phyloP scores from a whole-genome alignment of 371 early-diverging fungal species.

The Parasitella parasitica region DNA sequence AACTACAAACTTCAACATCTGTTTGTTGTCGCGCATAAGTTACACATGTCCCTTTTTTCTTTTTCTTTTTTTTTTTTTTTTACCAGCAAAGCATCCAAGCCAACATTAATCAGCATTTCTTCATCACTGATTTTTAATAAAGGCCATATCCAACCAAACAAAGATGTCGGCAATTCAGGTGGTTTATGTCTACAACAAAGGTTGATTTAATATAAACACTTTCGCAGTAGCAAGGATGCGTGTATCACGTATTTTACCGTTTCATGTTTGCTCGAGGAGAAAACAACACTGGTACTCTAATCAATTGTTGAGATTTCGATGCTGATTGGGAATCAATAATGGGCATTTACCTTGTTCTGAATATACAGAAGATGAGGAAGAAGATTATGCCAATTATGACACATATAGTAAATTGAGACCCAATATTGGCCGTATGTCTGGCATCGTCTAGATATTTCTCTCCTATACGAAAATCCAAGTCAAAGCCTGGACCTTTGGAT shows the following conservation, averaged over 20 bases:
- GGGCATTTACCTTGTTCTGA: conserved; percentile 51
- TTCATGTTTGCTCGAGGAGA: conserved; percentile 59
- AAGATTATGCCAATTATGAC: conserved; percentile 36
- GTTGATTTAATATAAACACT: neutral
- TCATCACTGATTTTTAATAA: conserved; percentile 49
- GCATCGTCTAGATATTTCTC: neutral
- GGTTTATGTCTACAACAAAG: conserved; percentile 49
- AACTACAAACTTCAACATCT: conserved; percentile 45
- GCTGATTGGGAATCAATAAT: neutral
- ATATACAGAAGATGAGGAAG: conserved; percentile 53
- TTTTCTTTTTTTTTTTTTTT: neutral
- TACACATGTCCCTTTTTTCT: no score
- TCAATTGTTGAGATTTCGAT: neutral
- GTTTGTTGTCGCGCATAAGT: no score
- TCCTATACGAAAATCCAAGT: neutral
- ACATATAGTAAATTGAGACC: conserved; percentile 47
- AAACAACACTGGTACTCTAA: conserved; percentile 51
- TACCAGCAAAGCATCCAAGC: conserved; percentile 69
- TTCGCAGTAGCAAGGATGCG: neutral
- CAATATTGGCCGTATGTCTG: conserved; percentile 3
- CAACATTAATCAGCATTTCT: conserved; percentile 58
- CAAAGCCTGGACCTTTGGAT: neutral
- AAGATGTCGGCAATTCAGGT: conserved; percentile 46
- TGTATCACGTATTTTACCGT: conserved; percentile 27
- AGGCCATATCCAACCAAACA: conserved; percentile 66